These are phyloP conservation scores for Backusella parvicylindrica DNA, from an alignment of 192 early-diverging fungal genomes.

Conservation along the genomic window DNA sequence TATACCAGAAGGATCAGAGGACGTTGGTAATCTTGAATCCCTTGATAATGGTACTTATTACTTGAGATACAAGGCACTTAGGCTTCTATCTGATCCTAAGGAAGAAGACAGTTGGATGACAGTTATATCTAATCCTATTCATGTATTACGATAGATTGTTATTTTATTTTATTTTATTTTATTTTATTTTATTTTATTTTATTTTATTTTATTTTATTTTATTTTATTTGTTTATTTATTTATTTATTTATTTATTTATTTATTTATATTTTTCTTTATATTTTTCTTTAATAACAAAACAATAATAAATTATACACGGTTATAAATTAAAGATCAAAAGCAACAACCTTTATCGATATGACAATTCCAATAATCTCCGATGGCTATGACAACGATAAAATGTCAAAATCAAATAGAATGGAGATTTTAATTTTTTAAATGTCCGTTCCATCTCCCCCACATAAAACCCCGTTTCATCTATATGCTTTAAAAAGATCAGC, in stretches of 20 bases:
- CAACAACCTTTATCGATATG: too few species aligned
- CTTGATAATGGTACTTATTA: constrained; percentile 20
- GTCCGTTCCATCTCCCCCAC: neutral
- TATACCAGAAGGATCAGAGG: constrained; percentile 7
- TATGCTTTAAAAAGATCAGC: neutral
- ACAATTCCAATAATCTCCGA: constrained; percentile 1
- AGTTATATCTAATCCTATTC: constrained; percentile 10
- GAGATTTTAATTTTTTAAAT: neutral
- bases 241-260: too few species aligned
- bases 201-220: neutral
- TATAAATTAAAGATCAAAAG: too few species aligned
- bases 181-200: neutral
- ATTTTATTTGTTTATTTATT: too few species aligned
- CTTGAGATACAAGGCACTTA: constrained; percentile 26
- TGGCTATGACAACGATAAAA: neutral
- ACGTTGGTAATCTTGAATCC: neutral
- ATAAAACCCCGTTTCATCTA: constrained; percentile 9
- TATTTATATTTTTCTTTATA: too few species aligned
- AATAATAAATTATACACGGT: too few species aligned
- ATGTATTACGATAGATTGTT: neutral
- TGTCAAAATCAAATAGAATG: neutral
- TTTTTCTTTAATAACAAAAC: too few species aligned
- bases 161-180: neutral
- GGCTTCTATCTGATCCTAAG: constrained; percentile 26
- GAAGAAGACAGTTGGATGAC: constrained; percentile 12